These are phyloP conservation scores for Basipetospora chlamydospora DNA, from an alignment of 2,329 filamentous ascomycete species.

Conservation along the genomic window DNA sequence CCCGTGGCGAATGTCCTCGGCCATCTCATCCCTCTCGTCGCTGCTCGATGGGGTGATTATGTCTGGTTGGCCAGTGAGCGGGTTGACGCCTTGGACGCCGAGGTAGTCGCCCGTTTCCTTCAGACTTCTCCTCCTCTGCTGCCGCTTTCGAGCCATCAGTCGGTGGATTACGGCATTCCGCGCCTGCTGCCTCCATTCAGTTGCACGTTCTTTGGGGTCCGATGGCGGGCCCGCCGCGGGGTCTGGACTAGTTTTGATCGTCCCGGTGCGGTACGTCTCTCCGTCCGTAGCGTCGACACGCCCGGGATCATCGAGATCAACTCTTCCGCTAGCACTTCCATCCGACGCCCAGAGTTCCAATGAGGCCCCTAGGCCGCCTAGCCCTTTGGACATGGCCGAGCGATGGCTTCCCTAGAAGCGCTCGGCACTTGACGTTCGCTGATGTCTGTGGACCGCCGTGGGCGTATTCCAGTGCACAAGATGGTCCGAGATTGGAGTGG, in stretches of 20 bases:
- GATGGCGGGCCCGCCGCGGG: no score
- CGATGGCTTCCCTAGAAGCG: no score
- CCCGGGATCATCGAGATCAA: background rate
- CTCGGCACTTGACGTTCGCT: conserved; percentile 6
- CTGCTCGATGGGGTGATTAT: conserved; percentile 34
- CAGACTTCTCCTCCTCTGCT: conserved; percentile 27
- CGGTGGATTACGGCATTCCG: conserved; percentile 17
- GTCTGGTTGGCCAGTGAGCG: conserved; percentile 37
- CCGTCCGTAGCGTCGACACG: background rate
- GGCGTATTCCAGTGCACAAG: conserved; percentile 22
- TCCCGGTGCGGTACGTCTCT: background rate
- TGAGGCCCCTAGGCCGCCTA: no score
- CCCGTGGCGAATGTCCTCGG: conserved; percentile 17
- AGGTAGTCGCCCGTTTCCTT: conserved; percentile 43
- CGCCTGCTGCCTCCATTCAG: no score
- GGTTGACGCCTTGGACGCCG: conserved; percentile 43
- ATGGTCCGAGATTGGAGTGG: conserved; percentile 15
- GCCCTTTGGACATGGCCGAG: no score
- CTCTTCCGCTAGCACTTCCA: no score
- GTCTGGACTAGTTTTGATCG: background rate
- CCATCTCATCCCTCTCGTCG: conserved; percentile 19
- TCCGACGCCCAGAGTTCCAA: no score
- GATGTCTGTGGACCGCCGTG: conserved; percentile 11
- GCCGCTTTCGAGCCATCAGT: conserved; percentile 13
- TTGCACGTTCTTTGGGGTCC: no score